Evolutionary conservation across 2,329 filamentous ascomycete species (phyloP), one percentile per base, ranked within the genome.

Genomic region (Graphium sp.): DNA sequence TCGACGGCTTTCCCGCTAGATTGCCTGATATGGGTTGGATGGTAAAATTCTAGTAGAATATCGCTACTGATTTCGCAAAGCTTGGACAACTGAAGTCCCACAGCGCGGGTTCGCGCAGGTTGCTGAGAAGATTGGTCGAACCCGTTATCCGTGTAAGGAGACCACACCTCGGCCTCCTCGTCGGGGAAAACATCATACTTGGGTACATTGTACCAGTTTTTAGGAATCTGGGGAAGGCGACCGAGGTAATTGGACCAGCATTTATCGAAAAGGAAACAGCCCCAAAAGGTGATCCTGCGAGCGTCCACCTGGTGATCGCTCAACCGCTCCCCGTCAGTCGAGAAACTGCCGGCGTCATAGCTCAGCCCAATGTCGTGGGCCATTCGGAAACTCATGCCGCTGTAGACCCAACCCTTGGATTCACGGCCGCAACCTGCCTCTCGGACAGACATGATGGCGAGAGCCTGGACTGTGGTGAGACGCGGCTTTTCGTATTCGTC

Each of bases 241-340:
- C 89, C 87, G 16, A 95, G 67, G 41, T 95, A 95, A 48, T 94
- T 95, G 28, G 85, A 93, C 85, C 87, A 95, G 49, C 83, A 92
- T 62, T 94, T 95, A 57, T 98, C 89, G 48, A 95, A 92, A n/a
- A 93, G 55, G 50, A 89, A 95, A 48, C 85, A 94, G 6, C 89
- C 89, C 89, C 89, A 95, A 45, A 94, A 95, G 0, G 89, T 95
- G 23, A 95, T 76, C 30, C 81, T 67, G 22, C 89, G 66, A 3
- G 84, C 85, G 52, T 98, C 89, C 22, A 91, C 68, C 48, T 94
- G 87, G 26, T 79, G 67, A 33, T 93, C 82, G 35, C 74, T 72
- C 38, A 87, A 62, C 17, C 58, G 51, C 28, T 66, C 60, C 33
- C 56, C 62, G 33, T 65, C 67, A 6, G 56, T 53, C 6, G 66